Base-by-base conservation (phyloP, 2,329 filamentous ascomycete genomes). In the Penicillium sp. region DNA sequence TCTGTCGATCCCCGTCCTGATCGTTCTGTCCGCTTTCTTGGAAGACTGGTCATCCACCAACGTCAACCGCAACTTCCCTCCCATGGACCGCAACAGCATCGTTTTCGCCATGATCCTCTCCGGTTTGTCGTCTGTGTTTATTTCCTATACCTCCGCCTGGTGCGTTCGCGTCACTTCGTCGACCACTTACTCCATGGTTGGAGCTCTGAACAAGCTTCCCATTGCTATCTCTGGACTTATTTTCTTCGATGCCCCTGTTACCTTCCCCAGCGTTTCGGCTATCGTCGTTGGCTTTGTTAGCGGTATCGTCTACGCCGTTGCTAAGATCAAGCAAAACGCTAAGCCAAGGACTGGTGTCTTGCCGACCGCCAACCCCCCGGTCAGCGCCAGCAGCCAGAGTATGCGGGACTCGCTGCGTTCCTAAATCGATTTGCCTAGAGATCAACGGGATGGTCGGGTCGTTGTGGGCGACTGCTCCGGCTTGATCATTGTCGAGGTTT, bases 121-220 rank as follows among this genome's bases (percentile, higher is more conserved):
- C 5, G 93, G 93, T 53, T 77, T 96, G 47, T 90, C 84, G 32
- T 87, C 90, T 43, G 90, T 97, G 64, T 95, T 96, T 74, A 98
- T 98, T 71, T 97, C 91, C n/a, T 98, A 98, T 79, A 94, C 89
- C 66, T 96, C 91, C n/a, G 93, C 93, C 33, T 98, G 93, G 93
- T 97, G 93, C 68, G 94, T 98, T 57, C 90, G 93, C 58, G 87
- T 95, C 57, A 97, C 93, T 6, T 95, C 90, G 0, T 96, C 90
- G 17, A 98, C 93, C 9, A 98, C 93, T 2, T 98, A 97, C 77
- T 94, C 88, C 29, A 97, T 98, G 91, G 93, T 97, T 50, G 93
- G 93, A 55, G 88, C 91, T 17, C 78, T 98, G 64, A 98, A 98
- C 80, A 98, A 98, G 78, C 83, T 98, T 29, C 93, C 93, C 38